Evolutionary conservation across 257 asterid species (phyloP).

Genomic region (Fraxinus cuspidata): DNA sequence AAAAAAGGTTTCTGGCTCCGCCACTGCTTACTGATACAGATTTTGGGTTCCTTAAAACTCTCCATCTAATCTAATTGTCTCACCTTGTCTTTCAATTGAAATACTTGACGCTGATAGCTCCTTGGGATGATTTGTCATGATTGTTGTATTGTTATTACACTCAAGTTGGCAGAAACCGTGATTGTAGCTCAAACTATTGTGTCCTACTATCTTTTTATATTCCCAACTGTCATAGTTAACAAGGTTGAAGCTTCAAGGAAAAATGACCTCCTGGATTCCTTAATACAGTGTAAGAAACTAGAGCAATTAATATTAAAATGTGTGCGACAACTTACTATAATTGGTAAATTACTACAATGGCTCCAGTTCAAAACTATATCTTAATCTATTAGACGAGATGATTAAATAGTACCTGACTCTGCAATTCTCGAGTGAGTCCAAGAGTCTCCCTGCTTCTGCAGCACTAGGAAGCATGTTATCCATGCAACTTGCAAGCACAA

Average conservation of each 20-base stretch:
- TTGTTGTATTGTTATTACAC: background rate
- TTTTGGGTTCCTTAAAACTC: background rate
- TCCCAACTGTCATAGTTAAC: background rate
- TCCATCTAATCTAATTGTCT: background rate
- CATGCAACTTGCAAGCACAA: slow-evolving; percentile 50
- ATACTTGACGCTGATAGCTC: background rate
- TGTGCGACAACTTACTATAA: no score
- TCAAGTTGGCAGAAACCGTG: background rate
- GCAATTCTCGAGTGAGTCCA: slow-evolving; percentile 28
- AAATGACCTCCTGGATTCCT: no score
- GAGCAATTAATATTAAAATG: no score
- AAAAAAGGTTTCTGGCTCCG: no score
- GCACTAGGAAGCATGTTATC: slow-evolving; percentile 50
- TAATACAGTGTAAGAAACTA: no score
- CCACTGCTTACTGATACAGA: no score
- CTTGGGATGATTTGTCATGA: background rate
- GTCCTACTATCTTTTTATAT: background rate
- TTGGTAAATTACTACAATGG: no score
- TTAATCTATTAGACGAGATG: background rate
- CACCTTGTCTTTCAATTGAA: no score
- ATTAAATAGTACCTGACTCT: slow-evolving; percentile 23
- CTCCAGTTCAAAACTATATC: no score
- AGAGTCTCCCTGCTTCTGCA: slow-evolving; percentile 47
- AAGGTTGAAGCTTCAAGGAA: background rate
- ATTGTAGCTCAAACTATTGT: background rate